These are phyloP conservation scores for Malassezia dermatis DNA, from an alignment of 1,284 basidiomycete species.

Conservation along the genomic window DNA sequence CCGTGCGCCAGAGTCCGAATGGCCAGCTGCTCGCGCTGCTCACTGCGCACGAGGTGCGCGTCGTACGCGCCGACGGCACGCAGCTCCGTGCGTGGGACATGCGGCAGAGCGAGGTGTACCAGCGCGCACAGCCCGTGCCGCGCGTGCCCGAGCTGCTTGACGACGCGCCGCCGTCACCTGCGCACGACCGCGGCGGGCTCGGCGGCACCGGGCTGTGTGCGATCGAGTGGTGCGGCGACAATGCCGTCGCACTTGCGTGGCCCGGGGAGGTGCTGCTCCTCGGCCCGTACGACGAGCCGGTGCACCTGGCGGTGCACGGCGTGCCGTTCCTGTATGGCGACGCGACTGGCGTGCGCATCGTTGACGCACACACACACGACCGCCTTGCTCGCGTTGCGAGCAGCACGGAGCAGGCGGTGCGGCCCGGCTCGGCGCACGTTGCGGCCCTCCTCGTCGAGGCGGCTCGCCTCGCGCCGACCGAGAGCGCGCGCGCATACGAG, in stretches of 20 bases:
- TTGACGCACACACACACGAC: slow-evolving; percentile 70
- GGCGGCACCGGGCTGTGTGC: slow-evolving; percentile 29
- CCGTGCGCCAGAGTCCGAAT: slow-evolving; percentile 78
- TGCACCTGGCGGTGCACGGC: slow-evolving; percentile 74
- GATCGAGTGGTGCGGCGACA: slow-evolving; percentile 89
- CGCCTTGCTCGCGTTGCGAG: slow-evolving; percentile 71
- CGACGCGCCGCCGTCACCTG: slow-evolving; percentile 1
- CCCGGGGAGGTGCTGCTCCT: slow-evolving; percentile 68
- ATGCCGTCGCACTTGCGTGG: slow-evolving; percentile 82
- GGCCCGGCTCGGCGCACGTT: slow-evolving; percentile 80
- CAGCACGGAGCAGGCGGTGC: slow-evolving; percentile 53
- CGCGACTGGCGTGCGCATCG: slow-evolving; percentile 71
- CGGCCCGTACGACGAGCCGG: slow-evolving; percentile 77
- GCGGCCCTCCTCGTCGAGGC: slow-evolving; percentile 86
- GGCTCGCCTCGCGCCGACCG: slow-evolving; percentile 70
- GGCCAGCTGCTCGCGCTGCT: slow-evolving; percentile 82
- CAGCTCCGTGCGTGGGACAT: slow-evolving; percentile 67
- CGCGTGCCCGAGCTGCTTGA: slow-evolving; percentile 19
- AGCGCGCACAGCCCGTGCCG: neutral
- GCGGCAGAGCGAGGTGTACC: slow-evolving; percentile 23
- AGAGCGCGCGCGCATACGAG: slow-evolving; percentile 83
- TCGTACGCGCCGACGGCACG: slow-evolving; percentile 84
- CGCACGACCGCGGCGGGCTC: slow-evolving; percentile 21
- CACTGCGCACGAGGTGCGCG: slow-evolving; percentile 68
- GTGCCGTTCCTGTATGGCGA: slow-evolving; percentile 70